Percentiles rank a stretch among this genome's conserved stretches.
Evolutionary conservation across 495 filamentous ascomycete genomes (phyloP).

Genomic region (Penicillium canariense): DNA sequence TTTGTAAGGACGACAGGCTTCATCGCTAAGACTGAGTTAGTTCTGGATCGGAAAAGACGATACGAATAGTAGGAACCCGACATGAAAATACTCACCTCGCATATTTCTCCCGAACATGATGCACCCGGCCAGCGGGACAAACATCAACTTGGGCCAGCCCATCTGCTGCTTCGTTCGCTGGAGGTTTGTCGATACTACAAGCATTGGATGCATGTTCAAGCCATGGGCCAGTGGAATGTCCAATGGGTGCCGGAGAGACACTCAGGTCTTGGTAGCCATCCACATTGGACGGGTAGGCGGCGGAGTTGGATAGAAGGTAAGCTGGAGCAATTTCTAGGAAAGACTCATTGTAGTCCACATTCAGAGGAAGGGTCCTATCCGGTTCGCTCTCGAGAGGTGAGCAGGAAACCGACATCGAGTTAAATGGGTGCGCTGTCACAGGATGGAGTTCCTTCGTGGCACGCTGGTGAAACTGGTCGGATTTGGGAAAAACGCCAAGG

Average conservation of each 20-base stretch:
- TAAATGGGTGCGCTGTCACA: too few species aligned
- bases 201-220: background rate
- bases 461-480: too few species aligned
- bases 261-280: background rate
- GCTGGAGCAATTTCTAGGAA: background rate
- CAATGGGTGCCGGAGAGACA: background rate
- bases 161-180: background rate
- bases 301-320: background rate
- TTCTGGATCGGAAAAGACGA: background rate
- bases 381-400: too few species aligned
- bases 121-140: background rate
- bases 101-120: background rate
- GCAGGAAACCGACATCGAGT: too few species aligned
- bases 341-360: background rate
- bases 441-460: too few species aligned
- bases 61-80: too few species aligned
- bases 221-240: background rate
- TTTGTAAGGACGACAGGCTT: background rate
- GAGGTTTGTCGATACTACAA: background rate
- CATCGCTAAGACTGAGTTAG: background rate
- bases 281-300: background rate
- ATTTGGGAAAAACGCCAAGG: too few species aligned
- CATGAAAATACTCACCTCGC: background rate
- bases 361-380: too few species aligned
- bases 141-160: background rate